Base-by-base conservation (phyloP, 192 early-diverging fungal genomes). In the Mortierella claussenii region DNA sequence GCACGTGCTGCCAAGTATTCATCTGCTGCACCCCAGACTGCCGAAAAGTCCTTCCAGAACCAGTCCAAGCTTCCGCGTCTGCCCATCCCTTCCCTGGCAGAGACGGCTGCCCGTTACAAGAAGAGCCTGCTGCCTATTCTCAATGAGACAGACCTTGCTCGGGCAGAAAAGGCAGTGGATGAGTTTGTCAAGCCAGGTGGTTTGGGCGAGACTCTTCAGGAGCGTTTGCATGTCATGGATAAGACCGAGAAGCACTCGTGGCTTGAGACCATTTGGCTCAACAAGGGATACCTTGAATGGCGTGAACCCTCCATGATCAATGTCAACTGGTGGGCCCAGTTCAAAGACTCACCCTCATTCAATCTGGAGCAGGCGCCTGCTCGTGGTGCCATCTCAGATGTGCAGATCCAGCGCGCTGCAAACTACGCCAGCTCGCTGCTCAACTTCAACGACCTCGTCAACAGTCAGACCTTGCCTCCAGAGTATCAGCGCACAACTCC, bases 251-350 rank as follows among this genome's bases (percentile, higher is more conserved):
- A 87, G 86, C 37, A 90, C 61, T 94, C 89, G 37, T 98, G 96
- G 96, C 83, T 98, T 56, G 96, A 98, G 66, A 82, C 90, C 10
- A 88, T 96, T 32, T 93, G 89, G 93, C 82, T 95, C 17, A 81
- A 85, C 58, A 89, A 92, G 61, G 93, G 91, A 17, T 96, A 95
- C 60, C 86, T 95, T 31, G 89, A 92, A 47, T 97, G 92, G 88
- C 83, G 97, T 26, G 94, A 92, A 31, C 88, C 91, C 9, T 86
- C 88, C 18, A 83, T 95, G 68, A 88, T 97, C 73, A 94, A 97
- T 68, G 90, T 92, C 50, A 97, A 95, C 80, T 98, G 95, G 95
- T 96, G 89, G 83, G 88, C 90, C 23, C 69, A 88, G 48, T 79
- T 93, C 53, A 74, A 83, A 31, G 91, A 95, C 68, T 85, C 84